Base-by-base conservation (phyloP, 768 basidiomycete species). In the Leccinum aurantiacum region DNA sequence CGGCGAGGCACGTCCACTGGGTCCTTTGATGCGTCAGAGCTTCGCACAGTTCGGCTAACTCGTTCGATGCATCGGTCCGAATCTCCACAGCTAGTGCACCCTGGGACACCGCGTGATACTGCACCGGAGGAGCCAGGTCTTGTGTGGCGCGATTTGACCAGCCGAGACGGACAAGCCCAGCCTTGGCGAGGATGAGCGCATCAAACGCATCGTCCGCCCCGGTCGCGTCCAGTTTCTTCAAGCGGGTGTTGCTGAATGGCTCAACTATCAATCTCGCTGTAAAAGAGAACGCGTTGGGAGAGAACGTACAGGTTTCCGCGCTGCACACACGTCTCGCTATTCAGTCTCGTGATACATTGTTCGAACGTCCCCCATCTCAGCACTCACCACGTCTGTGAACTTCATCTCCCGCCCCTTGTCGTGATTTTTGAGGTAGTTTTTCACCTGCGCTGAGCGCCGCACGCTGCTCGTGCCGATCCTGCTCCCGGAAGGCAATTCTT, bases 391-490 rank as follows among this genome's bases (percentile, higher is more conserved):
- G 67, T 98, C 95, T 73, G 87, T 76, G 73, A 97, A 97, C 56
- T 83, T 79, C 56, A 99, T 61, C 59, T 67, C 65, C 13, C 62
- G n/a, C 7, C n/a, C 70, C 33, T 65, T 57, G 54, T 60, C 60
- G 2, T 65, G 78, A 50, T 80, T 74, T 0, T 92, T 91, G 74
- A 84, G 95, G 57, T 78, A 82, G 65, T 90, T 81, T 75, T 87
- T 88, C 61, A 98, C 72, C 73, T 98, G 95, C 7, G 97, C 96
- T 29, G 96, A 88, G 60, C 97, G 78, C 54, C 97, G 82, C 33
- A 99, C 93, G 74, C 92, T 95, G 67, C 93, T 93, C 48, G 97
- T 98, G 14, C 97, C 97, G n/a, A 99, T 86, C 9, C 95, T 89
- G 66, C 88, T 90, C 10, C 94, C 95, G 13, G 82, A 82, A 2